These are phyloP conservation scores for Metschnikowia picachoensis DNA, from an alignment of 805 yeast species.

Conservation along the genomic window DNA sequence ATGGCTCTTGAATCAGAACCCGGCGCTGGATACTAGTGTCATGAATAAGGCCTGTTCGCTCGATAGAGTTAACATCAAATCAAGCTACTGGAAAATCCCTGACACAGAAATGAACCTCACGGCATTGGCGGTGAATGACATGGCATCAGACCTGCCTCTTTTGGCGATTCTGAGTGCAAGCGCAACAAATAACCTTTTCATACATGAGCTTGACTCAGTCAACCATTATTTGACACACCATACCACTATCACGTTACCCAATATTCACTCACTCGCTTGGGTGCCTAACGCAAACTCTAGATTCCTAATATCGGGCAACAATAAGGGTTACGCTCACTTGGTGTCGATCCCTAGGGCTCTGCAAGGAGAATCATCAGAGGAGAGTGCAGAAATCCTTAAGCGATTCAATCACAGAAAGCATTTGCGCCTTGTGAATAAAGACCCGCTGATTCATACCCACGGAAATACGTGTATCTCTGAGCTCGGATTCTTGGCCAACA, in stretches of 20 bases:
- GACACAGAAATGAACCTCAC: slow-evolving; percentile 43
- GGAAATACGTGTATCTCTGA: slow-evolving; percentile 25
- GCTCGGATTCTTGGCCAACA: slow-evolving; percentile 26
- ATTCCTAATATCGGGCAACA: slow-evolving; percentile 67
- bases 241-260: slow-evolving; percentile 56
- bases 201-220: slow-evolving; percentile 44
- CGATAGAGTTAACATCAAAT: slow-evolving; percentile 37
- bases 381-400: slow-evolving; percentile 69
- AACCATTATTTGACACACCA: slow-evolving; percentile 49
- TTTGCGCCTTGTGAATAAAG: slow-evolving; percentile 33
- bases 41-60: slow-evolving; percentile 41
- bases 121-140: slow-evolving; percentile 32
- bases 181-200: slow-evolving; percentile 42
- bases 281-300: slow-evolving; percentile 35
- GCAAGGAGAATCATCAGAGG: slow-evolving; percentile 15
- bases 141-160: slow-evolving; percentile 26
- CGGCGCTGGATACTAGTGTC: slow-evolving; percentile 29
- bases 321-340: slow-evolving; percentile 69
- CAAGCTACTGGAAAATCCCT: slow-evolving; percentile 45
- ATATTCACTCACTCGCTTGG: slow-evolving; percentile 53
- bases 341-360: slow-evolving; percentile 52
- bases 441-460: slow-evolving; percentile 19
- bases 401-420: slow-evolving; percentile 78
- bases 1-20: slow-evolving; percentile 31
- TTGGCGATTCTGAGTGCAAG: slow-evolving; percentile 54